Evolutionary conservation across 208 protist species (phyloP), one percentile per base, ranked within the genome.

Genomic region (Leishmania major): DNA sequence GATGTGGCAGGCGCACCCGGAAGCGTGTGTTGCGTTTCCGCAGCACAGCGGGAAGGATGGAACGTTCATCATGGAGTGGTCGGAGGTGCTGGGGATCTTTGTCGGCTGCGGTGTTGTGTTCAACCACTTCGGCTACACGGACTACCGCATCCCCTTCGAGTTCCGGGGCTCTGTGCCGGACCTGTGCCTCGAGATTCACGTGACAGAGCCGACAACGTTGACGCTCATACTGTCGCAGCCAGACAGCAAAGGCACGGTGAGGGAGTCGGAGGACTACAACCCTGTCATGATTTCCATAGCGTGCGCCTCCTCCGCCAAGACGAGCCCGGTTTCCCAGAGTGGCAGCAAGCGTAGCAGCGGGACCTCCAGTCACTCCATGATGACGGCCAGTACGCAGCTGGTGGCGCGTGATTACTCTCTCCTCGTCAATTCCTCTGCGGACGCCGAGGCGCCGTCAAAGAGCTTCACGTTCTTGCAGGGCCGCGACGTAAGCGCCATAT

Each of bases 211-310:
- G 37, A 87, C 88, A 60, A 84, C 89, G 57, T 64, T 95, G 78
- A 93, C 80, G 78, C n/a, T 96, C 69, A 89, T 91, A 47, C 88
- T 96, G 25, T 93, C 91, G 17, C 92, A 96, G 83, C 88, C 94
- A 59, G 92, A 96, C 84, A 87, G 85, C 60, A 92, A 90, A 66
- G 93, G 91, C 43, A 96, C 91, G 0, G 80, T 81, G 67, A 91
- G 92, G 86, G 59, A 64, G 37, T 62, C 72, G 25, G 51, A 60
- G 51, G 90, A 92, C 73, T 86, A 94, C 78, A 76, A 88, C 37
- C 90, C 94, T 43, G 88, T 97, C 78, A 94, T 97, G 92, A 91
- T 97, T 73, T 92, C 86, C 77, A 77, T 97, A 37, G 92, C 91
- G 4, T 78, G 80, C 43, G 60, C 77, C 73, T 45, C 83, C 37